These are phyloP conservation scores for Rhodofomes roseus DNA, from an alignment of 1,284 basidiomycete species.

Conservation along the genomic window DNA sequence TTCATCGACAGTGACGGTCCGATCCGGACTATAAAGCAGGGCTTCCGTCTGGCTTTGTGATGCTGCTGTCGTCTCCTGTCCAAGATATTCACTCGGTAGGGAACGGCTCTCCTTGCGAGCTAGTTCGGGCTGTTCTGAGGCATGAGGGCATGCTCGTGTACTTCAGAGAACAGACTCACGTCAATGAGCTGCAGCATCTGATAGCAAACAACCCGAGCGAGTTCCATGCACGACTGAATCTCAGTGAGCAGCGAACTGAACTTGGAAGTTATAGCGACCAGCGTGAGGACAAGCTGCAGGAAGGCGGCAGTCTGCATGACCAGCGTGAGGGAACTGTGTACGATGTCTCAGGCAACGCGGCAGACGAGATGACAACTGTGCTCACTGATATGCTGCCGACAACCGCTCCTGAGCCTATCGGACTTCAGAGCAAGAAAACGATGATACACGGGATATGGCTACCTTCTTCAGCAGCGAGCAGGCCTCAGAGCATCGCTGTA, in stretches of 20 bases:
- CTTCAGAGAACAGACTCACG: conserved; percentile 15
- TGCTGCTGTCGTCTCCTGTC: not conserved
- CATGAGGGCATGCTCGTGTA: not conserved
- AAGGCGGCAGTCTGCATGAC: conserved; percentile 72
- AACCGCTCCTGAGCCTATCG: conserved; percentile 49
- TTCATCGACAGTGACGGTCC: not conserved
- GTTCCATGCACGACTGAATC: conserved; percentile 35
- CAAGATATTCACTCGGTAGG: not conserved
- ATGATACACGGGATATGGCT: conserved; percentile 3
- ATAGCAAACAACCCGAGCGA: conserved; percentile 25
- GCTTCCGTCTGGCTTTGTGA: not conserved
- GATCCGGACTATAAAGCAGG: not conserved
- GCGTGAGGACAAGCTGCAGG: conserved; percentile 56
- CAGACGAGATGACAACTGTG: not conserved
- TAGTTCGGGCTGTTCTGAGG: not conserved
- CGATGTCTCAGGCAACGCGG: too few relatives aligned
- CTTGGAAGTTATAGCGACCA: conserved; percentile 59
- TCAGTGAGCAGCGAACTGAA: conserved; percentile 45
- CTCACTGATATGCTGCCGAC: conserved; percentile 46
- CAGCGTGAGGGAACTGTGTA: conserved; percentile 60
- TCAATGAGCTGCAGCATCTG: conserved; percentile 25
- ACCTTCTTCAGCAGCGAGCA: conserved; percentile 45
- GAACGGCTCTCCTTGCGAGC: not conserved
- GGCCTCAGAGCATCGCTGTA: conserved; percentile 34
- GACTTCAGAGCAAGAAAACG: conserved; percentile 1